Base-by-base conservation (phyloP, 805 yeast species). In the Cyberlindnera mississippiensis region DNA sequence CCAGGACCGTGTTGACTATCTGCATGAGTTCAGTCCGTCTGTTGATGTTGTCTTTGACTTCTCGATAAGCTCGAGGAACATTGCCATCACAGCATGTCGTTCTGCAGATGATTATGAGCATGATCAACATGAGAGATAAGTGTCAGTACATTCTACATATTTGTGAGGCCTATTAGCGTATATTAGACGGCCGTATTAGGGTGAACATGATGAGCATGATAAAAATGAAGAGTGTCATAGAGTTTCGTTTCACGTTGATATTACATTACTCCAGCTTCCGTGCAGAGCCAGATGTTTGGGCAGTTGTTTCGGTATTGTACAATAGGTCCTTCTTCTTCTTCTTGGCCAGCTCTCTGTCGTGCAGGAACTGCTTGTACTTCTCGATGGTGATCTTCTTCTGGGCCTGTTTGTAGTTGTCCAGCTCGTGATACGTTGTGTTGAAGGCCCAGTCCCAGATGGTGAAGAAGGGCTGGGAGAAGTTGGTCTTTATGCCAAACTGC, bases 401-500 rank as follows among this genome's bases (percentile, higher is more conserved):
- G 50, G 78, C 64, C 38, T 74, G 72, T 54, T 73, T 75, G 66
- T 86, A 87, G 42, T 74, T 75, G 49, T 81, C 82, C 38, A 80
- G 67, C 18, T 76, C 76, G 60, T 77, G 70, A 66, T 82, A 90
- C 56, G 82, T 80, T 2, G 98, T 88, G 41, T 79, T 76, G 42
- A 76, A 73, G 37, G 81, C 49, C 38, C 67, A 66, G 64, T 93
- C 99, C 99, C 99, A 93, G 59, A 88, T 80, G 2, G 88, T 83
- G 67, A 93, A 93, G 68, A 91, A 93, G 4, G 99, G 99, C 71
- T 93, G 99, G 12, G 95, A 82, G 59, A 82, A 93, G 68, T 93
- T 93, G 43, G 83, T 80, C 69, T 88, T 88, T 66, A 93, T 80
- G 29, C 99, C 99, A 72, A 91, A 93, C 55, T 78, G 80, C 71